phyloP scores from a whole-genome alignment of 2,329 filamentous ascomycete genomes.

The Claviceps purpurea region DNA sequence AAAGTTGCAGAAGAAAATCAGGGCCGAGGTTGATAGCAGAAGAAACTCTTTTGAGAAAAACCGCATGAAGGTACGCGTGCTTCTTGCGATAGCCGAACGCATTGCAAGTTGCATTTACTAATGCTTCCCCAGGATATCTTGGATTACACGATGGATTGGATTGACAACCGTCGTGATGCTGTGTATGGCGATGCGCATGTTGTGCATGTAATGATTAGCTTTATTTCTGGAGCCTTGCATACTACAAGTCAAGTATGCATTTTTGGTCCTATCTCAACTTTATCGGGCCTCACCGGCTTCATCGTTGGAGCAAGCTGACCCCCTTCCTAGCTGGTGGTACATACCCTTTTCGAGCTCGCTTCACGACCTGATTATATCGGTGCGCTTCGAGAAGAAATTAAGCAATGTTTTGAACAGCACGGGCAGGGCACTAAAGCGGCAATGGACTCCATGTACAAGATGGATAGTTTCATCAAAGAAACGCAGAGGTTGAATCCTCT shows the following conservation, averaged over 20 bases:
- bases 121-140: too few species aligned
- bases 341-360: slow-evolving; percentile 8
- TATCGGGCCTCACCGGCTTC: not conserved
- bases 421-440: slow-evolving; percentile 5
- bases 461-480: slow-evolving; percentile 11
- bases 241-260: slow-evolving; percentile 9
- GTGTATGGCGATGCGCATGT: too few species aligned
- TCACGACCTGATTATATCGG: slow-evolving; percentile 6
- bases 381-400: slow-evolving; percentile 6
- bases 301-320: not conserved
- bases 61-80: too few species aligned
- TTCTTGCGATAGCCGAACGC: too few species aligned
- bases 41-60: too few species aligned
- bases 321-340: not conserved
- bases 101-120: too few species aligned
- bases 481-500: slow-evolving; percentile 9
- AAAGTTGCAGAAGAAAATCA: too few species aligned
- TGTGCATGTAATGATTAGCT: slow-evolving; percentile 6
- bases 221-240: slow-evolving; percentile 7
- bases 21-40: too few species aligned
- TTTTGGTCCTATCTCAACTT: too few species aligned
- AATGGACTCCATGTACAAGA: slow-evolving; percentile 6
- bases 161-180: too few species aligned
- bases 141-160: too few species aligned
- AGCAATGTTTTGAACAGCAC: slow-evolving; percentile 3